A percentile compares a stretch with the other conserved stretches of the same genome.
Conservation (phyloP, 345 rosid species). For the Zanthoxylum bungeanum region DNA sequence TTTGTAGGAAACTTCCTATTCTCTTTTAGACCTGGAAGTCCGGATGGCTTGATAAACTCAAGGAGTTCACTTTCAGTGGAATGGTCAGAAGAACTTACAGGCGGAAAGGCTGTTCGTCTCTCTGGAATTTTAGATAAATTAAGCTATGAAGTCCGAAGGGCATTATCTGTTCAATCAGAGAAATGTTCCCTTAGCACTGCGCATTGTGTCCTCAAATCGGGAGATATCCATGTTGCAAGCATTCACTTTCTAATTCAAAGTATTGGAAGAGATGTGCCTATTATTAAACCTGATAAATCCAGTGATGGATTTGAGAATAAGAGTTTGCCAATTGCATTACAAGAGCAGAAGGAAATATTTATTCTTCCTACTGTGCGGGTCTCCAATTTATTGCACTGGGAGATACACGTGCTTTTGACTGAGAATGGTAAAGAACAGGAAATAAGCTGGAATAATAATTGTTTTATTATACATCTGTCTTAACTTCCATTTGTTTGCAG, state of each 20-base stretch:
- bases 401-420: conserved; percentile 61
- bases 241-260: conserved; percentile 84
- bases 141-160: conserved; percentile 69
- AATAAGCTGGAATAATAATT: conserved; percentile 16
- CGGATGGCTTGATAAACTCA: conserved; percentile 37
- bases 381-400: conserved; percentile 65
- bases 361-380: conserved; percentile 85
- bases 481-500: conserved; percentile 46
- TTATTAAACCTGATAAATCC: conserved; percentile 52
- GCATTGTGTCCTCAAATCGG: conserved; percentile 55
- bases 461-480: conserved; percentile 10
- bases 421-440: conserved; percentile 59
- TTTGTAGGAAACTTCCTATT: conserved; percentile 86
- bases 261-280: conserved; percentile 67
- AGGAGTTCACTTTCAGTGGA: conserved; percentile 49
- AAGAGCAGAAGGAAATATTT: conserved; percentile 83
- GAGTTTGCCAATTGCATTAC: conserved; percentile 54
- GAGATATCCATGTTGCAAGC: conserved; percentile 36
- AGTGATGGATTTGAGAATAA: conserved; percentile 37
- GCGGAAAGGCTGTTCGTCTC: conserved; percentile 83
- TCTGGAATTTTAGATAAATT: conserved; percentile 83
- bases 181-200: conserved; percentile 70
- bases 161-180: conserved; percentile 55
- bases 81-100: conserved; percentile 89
- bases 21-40: conserved; percentile 79